A percentile compares a stretch with the other conserved stretches of the same genome.
These are phyloP conservation scores for Elongisporangium senticosum DNA, from an alignment of 352 stramenopile species.

Conservation along the genomic window DNA sequence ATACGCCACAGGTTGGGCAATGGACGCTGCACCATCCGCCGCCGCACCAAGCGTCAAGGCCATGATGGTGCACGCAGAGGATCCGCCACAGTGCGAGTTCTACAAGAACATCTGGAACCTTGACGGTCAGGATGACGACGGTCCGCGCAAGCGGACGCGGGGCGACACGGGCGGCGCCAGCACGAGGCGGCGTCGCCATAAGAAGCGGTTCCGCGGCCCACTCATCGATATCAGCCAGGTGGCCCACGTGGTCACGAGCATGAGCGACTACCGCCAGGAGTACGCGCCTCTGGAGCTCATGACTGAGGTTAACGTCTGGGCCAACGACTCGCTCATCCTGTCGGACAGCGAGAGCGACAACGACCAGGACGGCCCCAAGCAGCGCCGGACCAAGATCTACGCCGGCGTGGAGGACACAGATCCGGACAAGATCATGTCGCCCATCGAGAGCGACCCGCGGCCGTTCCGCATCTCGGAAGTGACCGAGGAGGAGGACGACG, in stretches of 20 bases:
- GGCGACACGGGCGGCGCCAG: slow-evolving; percentile 13
- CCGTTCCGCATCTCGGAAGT: slow-evolving; percentile 35
- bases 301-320: slow-evolving; percentile 54
- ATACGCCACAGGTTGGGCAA: background rate
- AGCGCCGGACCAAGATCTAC: slow-evolving; percentile 1
- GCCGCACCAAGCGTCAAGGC: slow-evolving; percentile 7
- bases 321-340: slow-evolving; percentile 12
- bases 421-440: slow-evolving; percentile 37
- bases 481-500: slow-evolving; percentile 38
- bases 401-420: slow-evolving; percentile 25
- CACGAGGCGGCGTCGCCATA: slow-evolving; percentile 18
- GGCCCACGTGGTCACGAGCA: slow-evolving; percentile 58
- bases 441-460: slow-evolving; percentile 22
- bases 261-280: slow-evolving; percentile 63
- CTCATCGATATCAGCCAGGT: slow-evolving; percentile 71
- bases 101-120: slow-evolving; percentile 56
- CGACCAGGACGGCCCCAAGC: slow-evolving; percentile 4
- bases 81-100: slow-evolving; percentile 40
- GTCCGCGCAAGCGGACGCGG: slow-evolving; percentile 12
- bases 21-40: background rate
- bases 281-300: slow-evolving; percentile 31
- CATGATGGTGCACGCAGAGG: slow-evolving; percentile 25
- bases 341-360: slow-evolving; percentile 12
- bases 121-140: slow-evolving; percentile 23
- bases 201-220: slow-evolving; percentile 30